These are phyloP conservation scores for Silene uniflora DNA, from an alignment of 148 eudicot genomes.

Conservation along the genomic window DNA sequence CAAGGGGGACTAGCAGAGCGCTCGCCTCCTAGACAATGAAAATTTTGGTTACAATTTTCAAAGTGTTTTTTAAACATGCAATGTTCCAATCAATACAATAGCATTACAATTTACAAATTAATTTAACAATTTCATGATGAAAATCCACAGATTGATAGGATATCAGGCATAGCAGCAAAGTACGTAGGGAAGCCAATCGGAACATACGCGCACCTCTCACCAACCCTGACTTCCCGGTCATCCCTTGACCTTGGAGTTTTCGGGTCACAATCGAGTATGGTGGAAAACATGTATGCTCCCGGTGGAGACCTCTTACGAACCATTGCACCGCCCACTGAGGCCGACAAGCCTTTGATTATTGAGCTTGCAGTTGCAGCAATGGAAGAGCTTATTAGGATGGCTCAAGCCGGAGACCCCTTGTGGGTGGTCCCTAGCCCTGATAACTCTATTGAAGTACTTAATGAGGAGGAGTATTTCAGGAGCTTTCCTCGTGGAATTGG, in stretches of 20 bases:
- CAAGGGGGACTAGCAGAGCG: too few relatives aligned
- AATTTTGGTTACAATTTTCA: too few relatives aligned
- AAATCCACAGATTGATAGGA: conserved; percentile 70
- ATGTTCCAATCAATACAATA: too few relatives aligned
- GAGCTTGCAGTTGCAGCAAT: conserved; percentile 91
- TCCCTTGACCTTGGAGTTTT: conserved; percentile 65
- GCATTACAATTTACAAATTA: too few relatives aligned
- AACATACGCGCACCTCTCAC: conserved; percentile 40
- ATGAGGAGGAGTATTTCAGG: conserved; percentile 70
- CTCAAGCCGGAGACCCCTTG: conserved; percentile 73
- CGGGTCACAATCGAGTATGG: conserved; percentile 46
- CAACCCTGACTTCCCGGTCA: conserved; percentile 46
- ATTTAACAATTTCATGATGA: not conserved
- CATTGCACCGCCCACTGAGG: conserved; percentile 62
- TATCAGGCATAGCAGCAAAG: conserved; percentile 92
- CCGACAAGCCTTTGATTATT: conserved; percentile 67
- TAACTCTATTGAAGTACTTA: conserved; percentile 38
- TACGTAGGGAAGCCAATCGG: conserved; percentile 87
- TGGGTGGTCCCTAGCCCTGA: conserved; percentile 60
- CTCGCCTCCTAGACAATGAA: too few relatives aligned
- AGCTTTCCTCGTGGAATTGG: conserved; percentile 73
- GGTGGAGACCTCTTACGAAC: conserved; percentile 64
- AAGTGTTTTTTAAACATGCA: too few relatives aligned
- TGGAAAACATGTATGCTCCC: conserved; percentile 72
- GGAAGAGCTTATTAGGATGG: conserved; percentile 83